phyloP scores from a whole-genome alignment of 352 stramenopile genomes.

The Pseudoperonospora humuli region DNA sequence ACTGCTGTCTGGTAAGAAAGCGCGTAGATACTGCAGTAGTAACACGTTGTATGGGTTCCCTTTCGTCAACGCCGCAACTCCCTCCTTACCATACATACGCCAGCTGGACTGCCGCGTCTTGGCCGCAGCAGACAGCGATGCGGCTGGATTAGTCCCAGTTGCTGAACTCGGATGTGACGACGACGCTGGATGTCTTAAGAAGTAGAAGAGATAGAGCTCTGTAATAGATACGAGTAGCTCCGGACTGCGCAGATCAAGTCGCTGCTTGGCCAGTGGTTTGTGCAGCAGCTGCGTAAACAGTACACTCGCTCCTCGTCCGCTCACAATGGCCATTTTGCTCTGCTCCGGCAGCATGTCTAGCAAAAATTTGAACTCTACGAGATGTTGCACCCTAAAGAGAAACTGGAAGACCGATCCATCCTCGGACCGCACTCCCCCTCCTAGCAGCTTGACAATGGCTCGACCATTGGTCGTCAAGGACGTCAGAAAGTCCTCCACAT shows the following conservation, averaged over 20 bases:
- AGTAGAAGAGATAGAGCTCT: constrained; percentile 81
- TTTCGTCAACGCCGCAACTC: constrained; percentile 48
- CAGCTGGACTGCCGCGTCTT: constrained; percentile 56
- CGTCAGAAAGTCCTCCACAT: constrained; percentile 46
- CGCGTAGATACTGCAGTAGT: constrained; percentile 68
- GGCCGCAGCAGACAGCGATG: constrained; percentile 41
- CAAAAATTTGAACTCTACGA: constrained; percentile 75
- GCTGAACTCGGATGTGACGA: constrained; percentile 48
- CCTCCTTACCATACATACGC: constrained; percentile 63
- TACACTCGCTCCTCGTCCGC: constrained; percentile 50
- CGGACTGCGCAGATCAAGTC: constrained; percentile 61
- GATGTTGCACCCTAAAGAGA: constrained; percentile 65
- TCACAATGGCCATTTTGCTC: constrained; percentile 72
- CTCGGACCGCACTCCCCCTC: constrained; percentile 49
- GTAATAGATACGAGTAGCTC: constrained; percentile 80
- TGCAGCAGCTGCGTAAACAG: constrained; percentile 81
- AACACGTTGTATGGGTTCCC: constrained; percentile 84
- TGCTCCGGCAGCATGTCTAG: constrained; percentile 74
- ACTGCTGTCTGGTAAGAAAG: constrained; percentile 66
- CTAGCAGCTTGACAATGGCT: constrained; percentile 50
- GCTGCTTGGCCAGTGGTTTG: constrained; percentile 72
- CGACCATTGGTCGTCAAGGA: constrained; percentile 42
- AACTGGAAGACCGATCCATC: constrained; percentile 76
- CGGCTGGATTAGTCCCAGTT: constrained; percentile 17
- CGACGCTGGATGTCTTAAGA: constrained; percentile 66